phyloP scores from a whole-genome alignment of 2,329 filamentous ascomycete genomes.

The Stagonosporopsis chrysanthemi region DNA sequence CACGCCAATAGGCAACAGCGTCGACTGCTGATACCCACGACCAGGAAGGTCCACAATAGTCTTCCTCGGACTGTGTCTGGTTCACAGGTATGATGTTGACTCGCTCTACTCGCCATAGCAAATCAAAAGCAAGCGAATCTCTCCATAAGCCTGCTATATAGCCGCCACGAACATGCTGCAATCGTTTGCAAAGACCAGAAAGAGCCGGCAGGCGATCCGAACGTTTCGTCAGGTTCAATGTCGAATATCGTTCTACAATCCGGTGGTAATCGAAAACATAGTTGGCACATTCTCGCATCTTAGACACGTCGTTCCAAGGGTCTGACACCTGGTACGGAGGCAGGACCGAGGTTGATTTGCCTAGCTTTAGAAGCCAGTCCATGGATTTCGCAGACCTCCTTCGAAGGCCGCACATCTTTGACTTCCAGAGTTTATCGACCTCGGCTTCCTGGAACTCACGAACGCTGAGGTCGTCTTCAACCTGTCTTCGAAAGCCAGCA shows the following conservation, averaged over 20 bases:
- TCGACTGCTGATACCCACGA: conserved; percentile 25
- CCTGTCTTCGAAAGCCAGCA: neutral
- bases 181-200: conserved; percentile 23
- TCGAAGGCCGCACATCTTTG: neutral
- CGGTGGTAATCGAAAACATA: conserved; percentile 22
- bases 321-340: neutral
- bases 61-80: neutral
- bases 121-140: conserved; percentile 27
- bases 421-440: conserved; percentile 8
- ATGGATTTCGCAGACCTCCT: neutral
- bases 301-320: conserved; percentile 1
- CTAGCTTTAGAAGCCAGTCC: neutral
- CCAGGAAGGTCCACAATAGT: conserved; percentile 25
- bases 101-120: conserved; percentile 28
- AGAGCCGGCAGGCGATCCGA: conserved; percentile 26
- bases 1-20: conserved; percentile 23
- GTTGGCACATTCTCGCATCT: conserved; percentile 13
- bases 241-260: conserved; percentile 28
- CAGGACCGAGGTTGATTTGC: neutral
- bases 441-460: conserved; percentile 7
- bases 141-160: conserved; percentile 28
- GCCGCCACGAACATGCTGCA: conserved; percentile 24
- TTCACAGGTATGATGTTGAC: neutral
- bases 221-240: conserved; percentile 17
- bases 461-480: conserved; percentile 12